phyloP scores from a whole-genome alignment of 305 asterid species.

The Fraxinus paxiana region DNA sequence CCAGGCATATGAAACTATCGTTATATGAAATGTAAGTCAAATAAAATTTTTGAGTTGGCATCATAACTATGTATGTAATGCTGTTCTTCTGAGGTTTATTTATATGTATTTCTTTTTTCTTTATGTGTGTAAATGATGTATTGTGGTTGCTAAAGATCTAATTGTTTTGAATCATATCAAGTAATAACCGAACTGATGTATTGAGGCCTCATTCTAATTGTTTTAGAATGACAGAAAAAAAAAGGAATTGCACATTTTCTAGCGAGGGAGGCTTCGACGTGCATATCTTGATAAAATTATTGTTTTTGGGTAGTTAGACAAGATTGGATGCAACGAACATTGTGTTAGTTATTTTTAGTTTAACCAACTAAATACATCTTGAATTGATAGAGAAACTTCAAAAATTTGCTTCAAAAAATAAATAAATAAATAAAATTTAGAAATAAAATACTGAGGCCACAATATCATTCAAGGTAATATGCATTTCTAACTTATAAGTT shows the following conservation, averaged over 20 bases:
- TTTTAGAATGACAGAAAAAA: not conserved
- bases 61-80: slow-evolving; percentile 29
- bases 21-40: slow-evolving; percentile 30
- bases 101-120: not conserved
- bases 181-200: not conserved
- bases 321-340: not conserved
- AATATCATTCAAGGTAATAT: not conserved
- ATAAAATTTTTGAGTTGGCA: slow-evolving; percentile 23
- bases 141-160: not conserved
- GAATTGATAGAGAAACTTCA: not conserved
- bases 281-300: not conserved
- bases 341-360: not conserved
- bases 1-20: slow-evolving; percentile 22
- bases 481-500: not conserved
- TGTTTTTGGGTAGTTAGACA: not conserved
- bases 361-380: not conserved
- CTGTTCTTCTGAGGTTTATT: slow-evolving; percentile 17
- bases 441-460: not conserved
- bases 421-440: too few species aligned
- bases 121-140: not conserved
- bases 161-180: not conserved
- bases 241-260: not conserved
- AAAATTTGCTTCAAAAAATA: not conserved
- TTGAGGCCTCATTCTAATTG: too few species aligned
- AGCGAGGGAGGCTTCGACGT: not conserved